Conservation (phyloP, 306 rosid species). For the Delonix regia region DNA sequence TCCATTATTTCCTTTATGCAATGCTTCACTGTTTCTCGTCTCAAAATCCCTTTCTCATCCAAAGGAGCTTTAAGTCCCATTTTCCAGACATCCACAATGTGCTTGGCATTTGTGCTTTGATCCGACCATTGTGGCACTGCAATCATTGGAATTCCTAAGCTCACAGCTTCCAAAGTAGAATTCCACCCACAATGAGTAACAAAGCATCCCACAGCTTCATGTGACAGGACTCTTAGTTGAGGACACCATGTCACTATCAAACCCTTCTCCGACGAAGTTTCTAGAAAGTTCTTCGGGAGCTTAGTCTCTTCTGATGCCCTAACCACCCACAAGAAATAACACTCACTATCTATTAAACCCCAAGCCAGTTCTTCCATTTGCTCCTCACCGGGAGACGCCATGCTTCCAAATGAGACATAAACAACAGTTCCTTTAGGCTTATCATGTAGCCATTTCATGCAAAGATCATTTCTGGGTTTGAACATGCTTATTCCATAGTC, state of each 20-base stretch:
- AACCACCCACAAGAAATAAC: not conserved
- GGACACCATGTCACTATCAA: conserved; percentile 1
- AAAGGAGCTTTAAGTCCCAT: not conserved
- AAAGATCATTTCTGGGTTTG: not conserved
- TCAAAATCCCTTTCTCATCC: not conserved
- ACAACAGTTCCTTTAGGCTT: not conserved
- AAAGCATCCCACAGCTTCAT: conserved; percentile 6
- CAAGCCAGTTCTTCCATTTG: conserved; percentile 3
- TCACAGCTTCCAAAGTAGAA: not conserved
- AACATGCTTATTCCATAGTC: not conserved
- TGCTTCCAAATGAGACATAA: not conserved
- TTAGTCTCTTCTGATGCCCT: not conserved
- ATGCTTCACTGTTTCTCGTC: not conserved
- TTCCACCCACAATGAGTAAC: conserved; percentile 2
- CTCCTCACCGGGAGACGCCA: not conserved
- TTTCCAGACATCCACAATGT: not conserved
- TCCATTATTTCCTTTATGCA: not conserved
- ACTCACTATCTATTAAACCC: not conserved
- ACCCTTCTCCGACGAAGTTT: not conserved
- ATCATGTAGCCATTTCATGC: not conserved
- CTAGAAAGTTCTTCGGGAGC: not conserved
- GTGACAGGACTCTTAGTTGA: not conserved
- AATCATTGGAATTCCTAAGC: not conserved
- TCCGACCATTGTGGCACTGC: not conserved
- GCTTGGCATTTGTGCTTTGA: not conserved